A percentile compares a stretch with the other conserved stretches of the same genome.
phyloP scores from a whole-genome alignment of 352 stramenopile genomes.

The Pythium guiyangense region DNA sequence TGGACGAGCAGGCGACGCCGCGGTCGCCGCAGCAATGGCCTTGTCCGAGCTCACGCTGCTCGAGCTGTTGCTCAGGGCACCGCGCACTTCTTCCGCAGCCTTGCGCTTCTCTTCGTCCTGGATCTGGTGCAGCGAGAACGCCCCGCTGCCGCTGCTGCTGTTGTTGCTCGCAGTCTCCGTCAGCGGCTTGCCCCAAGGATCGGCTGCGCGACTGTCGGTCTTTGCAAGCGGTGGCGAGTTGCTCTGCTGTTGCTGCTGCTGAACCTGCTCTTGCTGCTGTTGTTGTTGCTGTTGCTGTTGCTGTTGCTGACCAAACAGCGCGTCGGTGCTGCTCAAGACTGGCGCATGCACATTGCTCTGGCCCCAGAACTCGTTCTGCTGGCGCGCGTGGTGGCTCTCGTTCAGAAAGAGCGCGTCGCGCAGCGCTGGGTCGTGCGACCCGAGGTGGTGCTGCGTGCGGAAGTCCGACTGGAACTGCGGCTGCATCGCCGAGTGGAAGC shows the following conservation, averaged over 20 bases:
- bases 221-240: constrained; percentile 12
- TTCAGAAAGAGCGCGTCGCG: constrained; percentile 31
- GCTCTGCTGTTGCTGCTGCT: constrained; percentile 4
- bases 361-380: constrained; percentile 17
- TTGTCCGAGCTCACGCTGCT: neutral
- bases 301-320: constrained; percentile 4
- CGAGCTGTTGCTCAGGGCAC: neutral
- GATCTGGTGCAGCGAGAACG: constrained; percentile 32
- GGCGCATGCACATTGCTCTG: constrained; percentile 5
- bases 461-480: constrained; percentile 53
- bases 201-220: constrained; percentile 8
- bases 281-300: constrained; percentile 3
- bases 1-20: constrained; percentile 10
- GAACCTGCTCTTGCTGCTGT: constrained; percentile 1
- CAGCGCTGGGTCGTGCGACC: constrained; percentile 11
- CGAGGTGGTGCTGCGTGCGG: constrained; percentile 32
- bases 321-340: neutral
- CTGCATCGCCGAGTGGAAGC: constrained; percentile 33
- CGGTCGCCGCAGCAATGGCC: neutral
- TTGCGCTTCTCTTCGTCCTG: constrained; percentile 43
- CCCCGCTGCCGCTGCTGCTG: neutral
- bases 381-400: constrained; percentile 9
- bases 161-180: constrained; percentile 9
- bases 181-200: constrained; percentile 30
- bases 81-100: constrained; percentile 16